These are phyloP conservation scores for Leccinum imitatum DNA, from an alignment of 768 basidiomycete species.

Conservation along the genomic window DNA sequence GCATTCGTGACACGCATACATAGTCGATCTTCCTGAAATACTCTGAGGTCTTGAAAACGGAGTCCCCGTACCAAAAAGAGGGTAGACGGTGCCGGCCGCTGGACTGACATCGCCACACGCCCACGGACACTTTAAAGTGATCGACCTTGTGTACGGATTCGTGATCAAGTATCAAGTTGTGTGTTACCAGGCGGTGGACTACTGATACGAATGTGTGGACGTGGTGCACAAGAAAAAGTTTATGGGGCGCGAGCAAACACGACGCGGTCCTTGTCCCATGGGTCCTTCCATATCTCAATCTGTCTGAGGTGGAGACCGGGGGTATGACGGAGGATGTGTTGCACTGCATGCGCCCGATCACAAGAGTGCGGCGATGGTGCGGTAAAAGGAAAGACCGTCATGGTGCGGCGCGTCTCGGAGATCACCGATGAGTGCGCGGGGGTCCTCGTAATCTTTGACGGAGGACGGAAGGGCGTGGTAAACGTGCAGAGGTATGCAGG, in stretches of 20 bases:
- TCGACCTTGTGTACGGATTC: not conserved
- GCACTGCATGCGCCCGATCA: conserved; percentile 64
- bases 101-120: conserved; percentile 8
- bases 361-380: conserved; percentile 64
- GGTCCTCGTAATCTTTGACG: conserved; percentile 80
- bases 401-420: conserved; percentile 36
- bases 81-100: conserved; percentile 3
- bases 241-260: conserved; percentile 54
- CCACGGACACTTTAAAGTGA: conserved; percentile 8
- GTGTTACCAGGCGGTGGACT: conserved; percentile 18
- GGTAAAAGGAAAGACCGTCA: conserved; percentile 69
- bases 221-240: conserved; percentile 10
- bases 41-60: conserved; percentile 3
- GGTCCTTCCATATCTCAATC: conserved; percentile 72
- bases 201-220: not conserved
- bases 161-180: conserved; percentile 4
- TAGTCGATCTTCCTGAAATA: conserved; percentile 4
- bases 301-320: conserved; percentile 43
- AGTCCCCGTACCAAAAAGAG: conserved; percentile 5
- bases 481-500: conserved; percentile 74
- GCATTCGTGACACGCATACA: not conserved
- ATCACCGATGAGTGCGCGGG: conserved; percentile 77
- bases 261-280: conserved; percentile 73
- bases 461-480: conserved; percentile 63
- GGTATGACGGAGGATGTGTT: conserved; percentile 51